A percentile compares a stretch with the other conserved stretches of the same genome.
phyloP scores from a whole-genome alignment of 83 land plant species.

The Isoetes engelmannii region DNA sequence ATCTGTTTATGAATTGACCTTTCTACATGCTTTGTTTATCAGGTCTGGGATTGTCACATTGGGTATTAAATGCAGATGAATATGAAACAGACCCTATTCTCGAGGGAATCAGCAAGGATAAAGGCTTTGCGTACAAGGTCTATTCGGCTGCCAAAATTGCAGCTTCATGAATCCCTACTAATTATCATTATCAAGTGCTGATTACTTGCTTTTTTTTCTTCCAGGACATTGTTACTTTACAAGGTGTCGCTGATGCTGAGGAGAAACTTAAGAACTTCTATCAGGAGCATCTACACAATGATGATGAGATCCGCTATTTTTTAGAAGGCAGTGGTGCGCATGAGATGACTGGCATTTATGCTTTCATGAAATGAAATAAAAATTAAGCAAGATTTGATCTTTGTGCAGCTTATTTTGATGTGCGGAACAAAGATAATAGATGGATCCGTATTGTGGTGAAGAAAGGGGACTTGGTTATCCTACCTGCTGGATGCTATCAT shows the following conservation, averaged over 20 bases:
- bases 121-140: slow-evolving; percentile 3
- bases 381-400: not conserved
- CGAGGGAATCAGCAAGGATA: not conserved
- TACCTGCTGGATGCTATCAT: slow-evolving; percentile 90
- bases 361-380: not conserved
- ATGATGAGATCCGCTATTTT: slow-evolving; percentile 94
- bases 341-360: no score
- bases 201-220: not conserved
- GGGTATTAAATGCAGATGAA: slow-evolving; percentile 10
- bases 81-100: slow-evolving; percentile 9
- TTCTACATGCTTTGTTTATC: not conserved
- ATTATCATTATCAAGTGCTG: no score
- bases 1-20: not conserved
- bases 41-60: slow-evolving; percentile 9
- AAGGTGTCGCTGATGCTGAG: slow-evolving; percentile 76
- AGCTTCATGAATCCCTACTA: no score
- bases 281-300: slow-evolving; percentile 94
- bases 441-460: slow-evolving; percentile 85
- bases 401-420: slow-evolving; percentile 82
- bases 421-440: slow-evolving; percentile 54
- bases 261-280: slow-evolving; percentile 74
- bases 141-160: not conserved
- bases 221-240: slow-evolving; percentile 80
- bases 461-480: slow-evolving; percentile 81
- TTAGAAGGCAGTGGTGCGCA: slow-evolving; percentile 85